A percentile compares a stretch with the other conserved stretches of the same genome.
Evolutionary conservation across 23 red algal species (phyloP).

Genomic region (Chondrus crispus): DNA sequence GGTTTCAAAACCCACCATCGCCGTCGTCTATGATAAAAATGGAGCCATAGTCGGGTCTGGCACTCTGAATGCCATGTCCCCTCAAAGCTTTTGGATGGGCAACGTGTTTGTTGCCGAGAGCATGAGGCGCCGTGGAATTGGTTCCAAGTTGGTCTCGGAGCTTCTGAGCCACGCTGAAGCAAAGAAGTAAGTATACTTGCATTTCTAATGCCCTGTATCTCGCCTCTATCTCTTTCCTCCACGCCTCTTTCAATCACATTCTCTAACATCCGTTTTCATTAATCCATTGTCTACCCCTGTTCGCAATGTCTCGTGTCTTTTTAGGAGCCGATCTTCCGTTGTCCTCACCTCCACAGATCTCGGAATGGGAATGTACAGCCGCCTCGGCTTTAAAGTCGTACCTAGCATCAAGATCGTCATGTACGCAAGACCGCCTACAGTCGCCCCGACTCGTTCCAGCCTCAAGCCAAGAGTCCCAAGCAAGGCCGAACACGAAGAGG

Average conservation of each 20-base stretch:
- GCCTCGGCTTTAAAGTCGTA: not conserved
- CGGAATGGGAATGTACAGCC: not conserved
- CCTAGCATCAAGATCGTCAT: not conserved
- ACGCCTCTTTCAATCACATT: too few relatives aligned
- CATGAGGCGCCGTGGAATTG: not conserved
- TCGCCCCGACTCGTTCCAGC: not conserved
- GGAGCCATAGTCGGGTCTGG: not conserved
- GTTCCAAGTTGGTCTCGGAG: not conserved
- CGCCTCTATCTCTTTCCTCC: too few relatives aligned
- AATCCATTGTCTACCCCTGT: too few relatives aligned
- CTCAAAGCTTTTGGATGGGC: not conserved
- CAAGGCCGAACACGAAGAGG: not conserved
- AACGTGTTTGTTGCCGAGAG: not conserved
- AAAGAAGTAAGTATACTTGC: too few relatives aligned
- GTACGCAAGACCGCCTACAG: not conserved
- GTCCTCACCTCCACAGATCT: not conserved
- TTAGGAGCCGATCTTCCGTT: too few relatives aligned
- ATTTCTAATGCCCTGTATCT: too few relatives aligned
- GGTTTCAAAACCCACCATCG: not conserved
- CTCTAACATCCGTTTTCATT: too few relatives aligned
- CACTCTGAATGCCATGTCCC: not conserved
- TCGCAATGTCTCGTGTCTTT: too few relatives aligned
- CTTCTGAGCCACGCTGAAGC: not conserved
- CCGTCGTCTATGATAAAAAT: not conserved
- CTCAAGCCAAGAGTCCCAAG: not conserved